Evolutionary conservation across 768 basidiomycete species (phyloP).

Genomic region (Boletus pseudopeckii): DNA sequence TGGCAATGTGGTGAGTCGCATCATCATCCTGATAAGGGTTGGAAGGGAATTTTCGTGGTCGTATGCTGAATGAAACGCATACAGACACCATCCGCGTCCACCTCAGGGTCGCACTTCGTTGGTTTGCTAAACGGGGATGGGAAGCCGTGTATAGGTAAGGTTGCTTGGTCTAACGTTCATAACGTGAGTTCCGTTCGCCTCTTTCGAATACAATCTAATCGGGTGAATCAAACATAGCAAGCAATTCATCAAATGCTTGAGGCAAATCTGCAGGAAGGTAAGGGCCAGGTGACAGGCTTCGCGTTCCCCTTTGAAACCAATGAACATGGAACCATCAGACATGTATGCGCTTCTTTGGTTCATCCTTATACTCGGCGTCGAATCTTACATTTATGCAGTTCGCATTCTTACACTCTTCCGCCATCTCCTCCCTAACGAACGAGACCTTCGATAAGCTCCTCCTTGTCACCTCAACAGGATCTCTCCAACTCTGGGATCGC

Average conservation of each 20-base stretch:
- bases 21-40: background rate
- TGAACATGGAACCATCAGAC: slow-evolving; percentile 63
- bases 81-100: slow-evolving; percentile 41
- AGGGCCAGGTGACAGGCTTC: slow-evolving; percentile 48
- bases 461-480: slow-evolving; percentile 70
- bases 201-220: background rate
- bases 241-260: slow-evolving; percentile 52
- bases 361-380: background rate
- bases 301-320: slow-evolving; percentile 63
- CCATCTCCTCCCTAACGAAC: slow-evolving; percentile 32
- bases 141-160: slow-evolving; percentile 52
- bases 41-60: background rate
- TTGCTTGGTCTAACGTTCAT: slow-evolving; percentile 61
- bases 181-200: slow-evolving; percentile 41
- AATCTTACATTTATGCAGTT: slow-evolving; percentile 34
- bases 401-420: slow-evolving; percentile 47
- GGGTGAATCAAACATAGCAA: slow-evolving; percentile 37
- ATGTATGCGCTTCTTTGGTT: slow-evolving; percentile 42
- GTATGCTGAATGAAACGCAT: background rate
- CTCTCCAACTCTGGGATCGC: slow-evolving; percentile 71
- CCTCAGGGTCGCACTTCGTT: slow-evolving; percentile 51
- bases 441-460: slow-evolving; percentile 41
- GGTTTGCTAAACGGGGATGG: slow-evolving; percentile 53
- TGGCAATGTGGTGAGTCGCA: slow-evolving; percentile 43
- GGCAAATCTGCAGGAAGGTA: slow-evolving; percentile 43